Conservation (phyloP, 2,329 filamentous ascomycete genomes). For the Cercospora nicotianae region DNA sequence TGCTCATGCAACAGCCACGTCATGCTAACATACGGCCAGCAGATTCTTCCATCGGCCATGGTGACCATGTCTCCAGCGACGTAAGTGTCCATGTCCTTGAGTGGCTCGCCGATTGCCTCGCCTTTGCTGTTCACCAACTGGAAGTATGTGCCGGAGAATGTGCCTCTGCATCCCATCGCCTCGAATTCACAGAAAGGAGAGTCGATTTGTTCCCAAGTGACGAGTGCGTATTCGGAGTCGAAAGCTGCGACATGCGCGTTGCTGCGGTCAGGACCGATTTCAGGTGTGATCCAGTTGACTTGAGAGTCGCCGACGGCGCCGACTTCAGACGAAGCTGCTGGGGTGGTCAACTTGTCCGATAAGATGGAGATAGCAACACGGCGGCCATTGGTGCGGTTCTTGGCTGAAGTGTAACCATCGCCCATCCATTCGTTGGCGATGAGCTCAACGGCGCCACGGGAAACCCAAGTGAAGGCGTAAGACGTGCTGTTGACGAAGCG, state of each 20-base stretch:
- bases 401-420: constrained; percentile 53
- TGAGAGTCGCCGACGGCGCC: constrained; percentile 58
- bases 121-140: constrained; percentile 57
- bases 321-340: constrained; percentile 56
- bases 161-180: constrained; percentile 61
- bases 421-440: constrained; percentile 60
- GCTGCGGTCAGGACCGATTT: constrained; percentile 52
- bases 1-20: constrained; percentile 49
- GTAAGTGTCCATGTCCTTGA: constrained; percentile 55
- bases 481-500: constrained; percentile 53
- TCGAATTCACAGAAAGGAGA: constrained; percentile 56
- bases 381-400: constrained; percentile 58
- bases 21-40: constrained; percentile 63
- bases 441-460: constrained; percentile 58
- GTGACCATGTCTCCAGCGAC: constrained; percentile 65
- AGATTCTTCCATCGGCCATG: constrained; percentile 58
- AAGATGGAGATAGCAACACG: constrained; percentile 61
- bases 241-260: constrained; percentile 61
- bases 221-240: constrained; percentile 53
- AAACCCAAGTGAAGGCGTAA: constrained; percentile 65
- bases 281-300: constrained; percentile 59
- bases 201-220: constrained; percentile 63
- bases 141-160: constrained; percentile 60
- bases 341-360: constrained; percentile 58
- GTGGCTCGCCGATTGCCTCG: constrained; percentile 52